Evolutionary conservation across 257 asterid genomes (phyloP), one percentile per base, ranked within the genome.

Genomic region (Dorcoceras hygrometricum): DNA sequence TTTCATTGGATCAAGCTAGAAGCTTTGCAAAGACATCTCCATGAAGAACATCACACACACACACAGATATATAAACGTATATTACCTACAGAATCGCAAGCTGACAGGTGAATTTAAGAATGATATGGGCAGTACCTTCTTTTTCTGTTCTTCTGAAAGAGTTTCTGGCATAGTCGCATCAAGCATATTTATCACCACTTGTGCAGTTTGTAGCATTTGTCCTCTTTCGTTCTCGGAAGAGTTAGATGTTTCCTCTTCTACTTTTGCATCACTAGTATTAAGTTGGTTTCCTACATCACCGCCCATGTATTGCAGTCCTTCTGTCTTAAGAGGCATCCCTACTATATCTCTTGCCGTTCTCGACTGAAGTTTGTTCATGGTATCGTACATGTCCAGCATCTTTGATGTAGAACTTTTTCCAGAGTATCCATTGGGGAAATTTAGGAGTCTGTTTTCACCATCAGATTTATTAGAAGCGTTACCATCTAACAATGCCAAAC

Each of bases 151-250:
- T 70, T 87, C 95, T 57, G 85, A 76, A 63, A 94, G 78, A 69
- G 85, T 71, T 29, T 76, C 91, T 1, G 93, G 96, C 84, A 87
- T 77, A 62, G 95, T 87, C 73, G 68, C 58, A 79, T 94, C 99
- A 77, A 94, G 93, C 97, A 85, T 87, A 59, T 82, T 86, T 75
- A 94, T 73, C 62, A 88, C 86, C 75, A 90, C 82, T 78, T 85
- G 66, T 36, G 96, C 88, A 71, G 95, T 75, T 82, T 80, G 95
- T 50, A 86, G 67, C 57, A 80, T 86, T 65, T 87, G 79, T 18
- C 93, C 96, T 75, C 79, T 80, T 76, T 89, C 96, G 63, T 68
- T 59, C 50, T 87, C 91, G 22, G 57, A 68, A 48, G 79, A 55
- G 73, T 72, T 59, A 14, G 29, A 61, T 68, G 51, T 76, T 65